These are phyloP conservation scores for Phanerochaete carnosa DNA, from an alignment of 768 basidiomycete genomes.

Conservation along the genomic window DNA sequence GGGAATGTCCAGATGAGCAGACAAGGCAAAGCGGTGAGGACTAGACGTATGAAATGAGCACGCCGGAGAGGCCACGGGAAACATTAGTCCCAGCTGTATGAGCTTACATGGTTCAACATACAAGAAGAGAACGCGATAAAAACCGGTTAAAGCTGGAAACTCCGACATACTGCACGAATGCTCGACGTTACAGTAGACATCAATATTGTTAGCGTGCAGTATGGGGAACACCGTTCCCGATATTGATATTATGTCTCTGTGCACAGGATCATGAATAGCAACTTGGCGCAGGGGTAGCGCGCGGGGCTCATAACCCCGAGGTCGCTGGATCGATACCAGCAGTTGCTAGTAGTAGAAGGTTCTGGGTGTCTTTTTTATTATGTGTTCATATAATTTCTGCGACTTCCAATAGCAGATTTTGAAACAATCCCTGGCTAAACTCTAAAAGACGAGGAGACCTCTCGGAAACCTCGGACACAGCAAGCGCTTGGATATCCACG, in stretches of 20 bases:
- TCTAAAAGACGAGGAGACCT: too few species aligned
- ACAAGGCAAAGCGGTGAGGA: conserved; percentile 48
- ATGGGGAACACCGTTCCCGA: too few species aligned
- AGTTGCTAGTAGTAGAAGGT: too few species aligned
- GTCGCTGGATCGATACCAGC: conserved; percentile 24
- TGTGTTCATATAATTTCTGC: too few species aligned
- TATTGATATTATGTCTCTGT: too few species aligned
- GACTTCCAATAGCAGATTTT: too few species aligned
- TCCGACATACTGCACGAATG: conserved; percentile 10
- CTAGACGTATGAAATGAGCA: conserved; percentile 24
- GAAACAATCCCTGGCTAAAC: too few species aligned
- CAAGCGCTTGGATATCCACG: too few species aligned
- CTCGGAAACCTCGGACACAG: too few species aligned
- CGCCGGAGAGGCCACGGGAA: background rate
- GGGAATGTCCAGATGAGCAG: conserved; percentile 53
- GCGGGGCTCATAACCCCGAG: conserved; percentile 27
- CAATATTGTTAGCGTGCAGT: too few species aligned
- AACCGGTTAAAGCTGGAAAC: conserved; percentile 60
- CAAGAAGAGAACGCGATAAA: conserved; percentile 60
- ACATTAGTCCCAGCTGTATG: background rate
- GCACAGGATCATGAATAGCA: conserved; percentile 8
- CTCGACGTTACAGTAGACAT: background rate
- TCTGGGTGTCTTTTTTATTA: too few species aligned
- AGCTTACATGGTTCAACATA: conserved; percentile 61
- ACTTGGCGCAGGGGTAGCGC: conserved; percentile 21